Percentiles rank a stretch among this genome's conserved stretches.
Conservation (phyloP, 176 grass and related monocot species). For the Alloteropsis semialata region DNA sequence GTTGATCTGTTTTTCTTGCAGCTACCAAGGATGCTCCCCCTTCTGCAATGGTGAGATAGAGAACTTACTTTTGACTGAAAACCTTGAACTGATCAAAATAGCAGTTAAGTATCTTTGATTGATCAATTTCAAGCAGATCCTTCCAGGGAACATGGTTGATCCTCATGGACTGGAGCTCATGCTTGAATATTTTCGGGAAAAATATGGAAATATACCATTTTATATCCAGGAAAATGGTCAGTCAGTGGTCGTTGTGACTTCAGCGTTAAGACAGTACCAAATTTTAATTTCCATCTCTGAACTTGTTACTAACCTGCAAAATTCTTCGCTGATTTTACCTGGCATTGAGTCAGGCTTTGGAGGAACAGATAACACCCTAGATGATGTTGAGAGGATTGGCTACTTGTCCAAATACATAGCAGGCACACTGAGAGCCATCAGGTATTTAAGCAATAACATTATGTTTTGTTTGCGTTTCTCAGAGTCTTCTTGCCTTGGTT, state of each 20-base stretch:
- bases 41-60: not conserved
- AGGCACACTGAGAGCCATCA: slow-evolving; percentile 32
- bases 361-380: slow-evolving; percentile 14
- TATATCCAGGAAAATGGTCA: slow-evolving; percentile 62
- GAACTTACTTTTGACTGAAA: not conserved
- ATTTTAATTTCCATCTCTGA: not conserved
- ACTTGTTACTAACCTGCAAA: not conserved
- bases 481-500: not conserved
- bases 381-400: slow-evolving; percentile 34
- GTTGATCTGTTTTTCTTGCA: not conserved
- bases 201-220: slow-evolving; percentile 44
- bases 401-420: slow-evolving; percentile 38
- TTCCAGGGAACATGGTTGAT: slow-evolving; percentile 6
- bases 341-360: slow-evolving; percentile 14
- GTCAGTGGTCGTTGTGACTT: not conserved
- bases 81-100: not conserved
- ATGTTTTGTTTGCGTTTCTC: not conserved
- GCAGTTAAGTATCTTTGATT: not conserved
- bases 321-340: not conserved
- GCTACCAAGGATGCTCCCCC: not conserved
- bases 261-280: no score
- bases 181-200: slow-evolving; percentile 39
- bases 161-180: slow-evolving; percentile 44
- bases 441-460: slow-evolving; percentile 17
- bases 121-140: not conserved